Conservation (phyloP, 75 land plant genomes). For the Azolla pinnata region DNA sequence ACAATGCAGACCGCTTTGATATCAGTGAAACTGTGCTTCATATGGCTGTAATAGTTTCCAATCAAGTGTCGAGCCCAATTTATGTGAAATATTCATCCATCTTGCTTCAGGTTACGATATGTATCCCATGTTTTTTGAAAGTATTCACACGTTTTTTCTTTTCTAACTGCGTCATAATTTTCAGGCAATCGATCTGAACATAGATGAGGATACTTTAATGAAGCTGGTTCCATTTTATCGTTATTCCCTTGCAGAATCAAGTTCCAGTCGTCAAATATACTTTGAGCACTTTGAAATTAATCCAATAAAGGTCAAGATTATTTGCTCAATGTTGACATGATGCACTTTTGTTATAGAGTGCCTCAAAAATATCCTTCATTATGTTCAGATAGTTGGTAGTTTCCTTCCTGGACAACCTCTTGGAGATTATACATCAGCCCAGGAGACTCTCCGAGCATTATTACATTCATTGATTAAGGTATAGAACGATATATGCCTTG, state of each 20-base stretch:
- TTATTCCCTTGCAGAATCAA: slow-evolving; percentile 49
- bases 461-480: slow-evolving; percentile 90
- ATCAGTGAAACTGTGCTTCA: slow-evolving; percentile 35
- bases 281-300: slow-evolving; percentile 88
- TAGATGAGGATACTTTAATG: slow-evolving; percentile 93
- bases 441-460: slow-evolving; percentile 69
- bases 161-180: slow-evolving; percentile 4
- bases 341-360: too few relatives aligned
- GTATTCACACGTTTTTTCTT: slow-evolving; percentile 1
- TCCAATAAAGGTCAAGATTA: slow-evolving; percentile 90
- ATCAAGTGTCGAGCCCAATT: slow-evolving; percentile 42
- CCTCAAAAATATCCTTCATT: neutral
- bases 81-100: slow-evolving; percentile 64
- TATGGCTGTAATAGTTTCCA: slow-evolving; percentile 34
- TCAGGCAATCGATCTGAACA: slow-evolving; percentile 72
- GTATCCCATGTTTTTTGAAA: neutral
- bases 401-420: slow-evolving; percentile 67
- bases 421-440: slow-evolving; percentile 62
- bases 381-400: slow-evolving; percentile 53
- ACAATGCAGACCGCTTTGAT: slow-evolving; percentile 27
- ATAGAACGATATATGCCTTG: too few relatives aligned
- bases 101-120: slow-evolving; percentile 53
- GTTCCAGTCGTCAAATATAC: slow-evolving; percentile 52
- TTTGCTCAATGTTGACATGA: too few relatives aligned
- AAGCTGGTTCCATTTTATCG: slow-evolving; percentile 81